A percentile compares a stretch with the other conserved stretches of the same genome.
phyloP scores from a whole-genome alignment of 2,329 filamentous ascomycete genomes.

The Sphaerostilbella broomeana region DNA sequence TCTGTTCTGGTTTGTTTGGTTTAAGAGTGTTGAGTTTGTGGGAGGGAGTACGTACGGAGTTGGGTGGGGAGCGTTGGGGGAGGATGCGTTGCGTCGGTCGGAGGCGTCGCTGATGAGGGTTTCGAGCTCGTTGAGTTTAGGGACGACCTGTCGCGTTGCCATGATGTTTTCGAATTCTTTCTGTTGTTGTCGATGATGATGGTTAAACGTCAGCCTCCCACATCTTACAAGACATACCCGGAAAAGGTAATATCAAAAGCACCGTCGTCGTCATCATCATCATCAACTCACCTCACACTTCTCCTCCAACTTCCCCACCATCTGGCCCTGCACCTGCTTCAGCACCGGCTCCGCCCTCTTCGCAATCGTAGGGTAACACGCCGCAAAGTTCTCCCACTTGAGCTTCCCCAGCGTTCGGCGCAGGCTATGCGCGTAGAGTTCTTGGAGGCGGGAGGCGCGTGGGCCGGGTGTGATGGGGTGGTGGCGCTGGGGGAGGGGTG shows the following conservation, averaged over 20 bases:
- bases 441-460: slow-evolving; percentile 48
- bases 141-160: slow-evolving; percentile 44
- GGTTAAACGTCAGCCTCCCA: not conserved
- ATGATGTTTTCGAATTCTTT: slow-evolving; percentile 54
- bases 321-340: slow-evolving; percentile 49
- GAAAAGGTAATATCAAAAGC: not conserved
- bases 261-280: not conserved
- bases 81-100: slow-evolving; percentile 18
- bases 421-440: slow-evolving; percentile 47
- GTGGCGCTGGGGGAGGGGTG: slow-evolving; percentile 29
- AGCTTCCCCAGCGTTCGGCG: slow-evolving; percentile 49
- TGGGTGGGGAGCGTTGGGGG: slow-evolving; percentile 26
- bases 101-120: slow-evolving; percentile 46
- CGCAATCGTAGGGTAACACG: slow-evolving; percentile 57
- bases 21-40: not conserved
- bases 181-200: slow-evolving; percentile 20
- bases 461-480: slow-evolving; percentile 48
- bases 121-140: slow-evolving; percentile 54
- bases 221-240: not conserved
- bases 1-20: not conserved
- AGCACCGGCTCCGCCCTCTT: slow-evolving; percentile 44
- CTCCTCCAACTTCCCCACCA: slow-evolving; percentile 48
- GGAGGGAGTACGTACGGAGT: slow-evolving; percentile 35
- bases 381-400: slow-evolving; percentile 49
- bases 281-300: slow-evolving; percentile 41